Base-by-base conservation (phyloP, 345 rosid genomes). In the Trapa incisa region DNA sequence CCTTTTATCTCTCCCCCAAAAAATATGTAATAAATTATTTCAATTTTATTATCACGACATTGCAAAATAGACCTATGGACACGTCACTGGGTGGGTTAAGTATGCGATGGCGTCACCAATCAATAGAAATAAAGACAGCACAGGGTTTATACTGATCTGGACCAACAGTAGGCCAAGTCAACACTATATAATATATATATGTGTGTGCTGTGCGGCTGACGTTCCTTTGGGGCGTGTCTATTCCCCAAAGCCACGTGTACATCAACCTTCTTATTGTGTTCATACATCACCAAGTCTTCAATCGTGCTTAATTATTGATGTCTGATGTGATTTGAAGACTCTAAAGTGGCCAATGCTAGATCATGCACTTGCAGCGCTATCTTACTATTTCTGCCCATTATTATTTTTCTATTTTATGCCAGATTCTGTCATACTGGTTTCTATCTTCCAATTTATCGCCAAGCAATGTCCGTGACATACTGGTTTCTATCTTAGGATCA, bases 101-200 rank as follows among this genome's bases (percentile, higher is more conserved):
- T 35, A 54, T n/a, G 60, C 60, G 33, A 54, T 54, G 60, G 22
- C 7, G 60, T 54, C 60, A 54, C 60, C 60, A 54, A 54, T 54
- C 60, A 54, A 54, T 54, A 54, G 17, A 4, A 7, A 54, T 1
- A 1, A 22, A 35, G 9, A 5, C 35, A 54, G n/a, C n/a, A 54
- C 60, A 53, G 1, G 58, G 58, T n/a, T n/a, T n/a, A 53, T 2
- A 53, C 8, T 53, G 60, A 10, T 22, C 3, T 22, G 60, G 60
- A n/a, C 60, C 60, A 54, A 54, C 35, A 54, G 11, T 54, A 22
- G 10, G 60, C 33, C 60, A 54, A 1, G 35, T n/a, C 33, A 35
- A 54, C 60, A 8, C 33, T 1, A 54, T n/a, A n/a, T n/a, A n/a
- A n/a, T n/a, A n/a, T n/a, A n/a, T n/a, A n/a, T n/a, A n/a, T n/a